Percentiles rank a stretch among this genome's conserved stretches.
Conservation (phyloP, 1,139 yeast species). For the Candida albicans region DNA sequence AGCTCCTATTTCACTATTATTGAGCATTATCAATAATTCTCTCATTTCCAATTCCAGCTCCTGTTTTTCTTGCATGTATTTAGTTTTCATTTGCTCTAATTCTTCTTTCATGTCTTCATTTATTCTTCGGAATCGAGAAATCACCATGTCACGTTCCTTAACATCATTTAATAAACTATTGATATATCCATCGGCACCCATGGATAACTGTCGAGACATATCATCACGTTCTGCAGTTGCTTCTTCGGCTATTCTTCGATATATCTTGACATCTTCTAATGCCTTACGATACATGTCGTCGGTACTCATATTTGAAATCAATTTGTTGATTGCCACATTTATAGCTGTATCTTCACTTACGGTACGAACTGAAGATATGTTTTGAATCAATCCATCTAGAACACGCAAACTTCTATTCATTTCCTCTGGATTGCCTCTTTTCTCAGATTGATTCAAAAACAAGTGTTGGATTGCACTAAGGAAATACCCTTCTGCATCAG, state of each 20-base stretch:
- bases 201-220: slow-evolving; percentile 66
- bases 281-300: slow-evolving; percentile 90
- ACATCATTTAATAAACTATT: slow-evolving; percentile 69
- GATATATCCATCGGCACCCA: slow-evolving; percentile 85
- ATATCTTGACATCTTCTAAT: slow-evolving; percentile 65
- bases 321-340: slow-evolving; percentile 78
- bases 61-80: slow-evolving; percentile 74
- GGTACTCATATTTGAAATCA: slow-evolving; percentile 77
- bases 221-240: slow-evolving; percentile 85
- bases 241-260: slow-evolving; percentile 70
- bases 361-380: slow-evolving; percentile 66
- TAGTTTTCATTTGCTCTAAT: slow-evolving; percentile 67
- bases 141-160: slow-evolving; percentile 68
- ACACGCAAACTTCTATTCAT: slow-evolving; percentile 68
- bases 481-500: slow-evolving; percentile 71
- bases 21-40: slow-evolving; percentile 72
- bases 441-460: slow-evolving; percentile 68
- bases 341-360: slow-evolving; percentile 74
- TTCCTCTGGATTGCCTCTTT: slow-evolving; percentile 47
- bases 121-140: slow-evolving; percentile 65
- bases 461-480: slow-evolving; percentile 82
- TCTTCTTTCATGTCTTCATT: slow-evolving; percentile 66
- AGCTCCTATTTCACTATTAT: slow-evolving; percentile 30
- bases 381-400: slow-evolving; percentile 80
- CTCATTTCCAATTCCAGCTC: slow-evolving; percentile 87